A percentile compares a stretch with the other conserved stretches of the same genome.
Conservation (phyloP, 345 rosid species). For the Bruguiera sexangula region DNA sequence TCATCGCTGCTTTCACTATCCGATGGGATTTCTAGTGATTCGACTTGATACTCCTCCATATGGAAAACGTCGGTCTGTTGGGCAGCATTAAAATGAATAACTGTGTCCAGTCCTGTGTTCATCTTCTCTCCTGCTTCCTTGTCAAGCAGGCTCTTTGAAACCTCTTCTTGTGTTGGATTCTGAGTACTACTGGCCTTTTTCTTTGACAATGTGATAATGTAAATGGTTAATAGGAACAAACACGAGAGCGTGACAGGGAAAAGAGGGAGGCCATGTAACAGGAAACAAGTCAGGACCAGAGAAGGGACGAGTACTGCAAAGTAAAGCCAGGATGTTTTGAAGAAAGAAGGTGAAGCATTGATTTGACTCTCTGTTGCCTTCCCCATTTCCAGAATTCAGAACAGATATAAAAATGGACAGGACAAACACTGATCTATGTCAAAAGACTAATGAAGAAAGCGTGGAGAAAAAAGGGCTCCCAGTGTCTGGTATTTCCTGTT, state of each 20-base stretch:
- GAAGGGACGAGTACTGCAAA: conserved; percentile 26
- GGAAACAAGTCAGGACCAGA: conserved; percentile 27
- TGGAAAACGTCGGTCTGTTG: conserved; percentile 16
- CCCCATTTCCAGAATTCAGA: conserved; percentile 28
- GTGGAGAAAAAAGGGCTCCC: neutral
- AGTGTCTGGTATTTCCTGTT: neutral
- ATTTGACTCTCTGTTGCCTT: conserved; percentile 22
- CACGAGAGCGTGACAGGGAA: conserved; percentile 32
- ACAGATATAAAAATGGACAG: conserved; percentile 2
- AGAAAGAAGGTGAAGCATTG: conserved; percentile 19
- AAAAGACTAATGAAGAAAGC: conserved; percentile 4
- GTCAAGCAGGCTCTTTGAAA: conserved; percentile 8
- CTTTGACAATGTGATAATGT: conserved; percentile 25
- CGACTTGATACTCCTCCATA: conserved; percentile 23
- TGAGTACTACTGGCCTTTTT: conserved; percentile 14
- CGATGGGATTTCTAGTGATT: conserved; percentile 28
- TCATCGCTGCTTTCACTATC: conserved; percentile 35
- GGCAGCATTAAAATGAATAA: conserved; percentile 10
- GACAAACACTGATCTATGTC: neutral
- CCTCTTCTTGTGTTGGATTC: conserved; percentile 16
- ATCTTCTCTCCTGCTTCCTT: conserved; percentile 18
- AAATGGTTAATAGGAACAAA: conserved; percentile 39
- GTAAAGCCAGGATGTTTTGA: conserved; percentile 26
- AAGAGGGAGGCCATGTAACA: conserved; percentile 22
- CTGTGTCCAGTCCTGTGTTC: conserved; percentile 9